Base-by-base conservation (phyloP, 495 filamentous ascomycete species). In the Penicillium coprophilum region DNA sequence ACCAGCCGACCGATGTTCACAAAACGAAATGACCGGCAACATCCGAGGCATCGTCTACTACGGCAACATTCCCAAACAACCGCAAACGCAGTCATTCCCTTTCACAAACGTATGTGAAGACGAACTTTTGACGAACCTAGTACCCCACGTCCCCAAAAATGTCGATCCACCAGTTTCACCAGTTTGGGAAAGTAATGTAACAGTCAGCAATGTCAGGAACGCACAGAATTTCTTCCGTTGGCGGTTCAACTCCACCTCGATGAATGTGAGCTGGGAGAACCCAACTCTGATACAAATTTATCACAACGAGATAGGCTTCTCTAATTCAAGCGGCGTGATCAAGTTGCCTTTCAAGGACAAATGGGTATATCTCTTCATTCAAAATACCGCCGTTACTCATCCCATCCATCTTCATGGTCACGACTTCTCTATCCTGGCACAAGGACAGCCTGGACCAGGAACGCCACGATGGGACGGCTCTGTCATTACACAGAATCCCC, bases 381-480 rank as follows among this genome's bases (percentile, higher is more conserved):
- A 45, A 23, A 45, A 45, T 13, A 45, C 43, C 56, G 79, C 19
- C 0, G 85, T 85, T 39, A 81, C 78, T 27, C 90, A 94, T 66
- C 91, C 90, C 0, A 92, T 93, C 75, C 89, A 95, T 75, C 77
- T 96, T 1, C 90, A 95, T 76, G 90, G 90, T 6, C 43, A 95
- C 50, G 57, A 67, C 20, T 53, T 68, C 11, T 57, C 48, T 3
- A 69, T 62, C 13, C 45, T 66, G 2, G 46, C 51, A 1, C 58
- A 58, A 17, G 63, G 57, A 13, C 43, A 45, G 15, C 47, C 20
- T 41, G 60, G 55, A 2, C 47, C 60, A 9, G 43, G 43, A 6
- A 24, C 12, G 2, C 43, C 15, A 13, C 43, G n/a, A 7, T 45
- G 43, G 43, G 15, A 45, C n/a, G 43, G 43, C 9, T 45, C 43